Evolutionary conservation across 441 rosid genomes (phyloP).

Genomic region (Erodium texanum): DNA sequence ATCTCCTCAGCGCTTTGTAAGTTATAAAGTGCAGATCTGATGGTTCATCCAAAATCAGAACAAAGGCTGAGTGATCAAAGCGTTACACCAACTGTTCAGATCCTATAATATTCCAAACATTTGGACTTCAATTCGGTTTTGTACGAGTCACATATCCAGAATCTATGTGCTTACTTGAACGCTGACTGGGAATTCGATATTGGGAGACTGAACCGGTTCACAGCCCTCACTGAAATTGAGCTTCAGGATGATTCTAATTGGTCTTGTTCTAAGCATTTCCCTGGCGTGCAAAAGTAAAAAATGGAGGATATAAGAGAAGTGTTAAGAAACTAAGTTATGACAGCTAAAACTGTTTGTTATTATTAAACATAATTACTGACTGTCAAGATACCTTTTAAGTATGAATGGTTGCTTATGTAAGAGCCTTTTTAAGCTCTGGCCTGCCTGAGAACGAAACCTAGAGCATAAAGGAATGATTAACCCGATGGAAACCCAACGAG

Average conservation of each 20-base stretch:
- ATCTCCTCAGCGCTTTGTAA: background rate
- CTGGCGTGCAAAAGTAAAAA: background rate
- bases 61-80: background rate
- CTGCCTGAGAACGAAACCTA: slow-evolving; percentile 16
- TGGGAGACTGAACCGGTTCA: slow-evolving; percentile 1
- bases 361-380: too few relatives aligned
- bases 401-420: slow-evolving; percentile 14
- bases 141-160: background rate
- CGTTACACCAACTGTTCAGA: too few relatives aligned
- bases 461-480: background rate
- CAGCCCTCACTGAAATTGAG: slow-evolving; percentile 17
- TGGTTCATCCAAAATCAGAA: background rate
- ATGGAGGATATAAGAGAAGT: background rate
- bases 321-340: background rate
- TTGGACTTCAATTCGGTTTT: background rate
- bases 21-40: too few relatives aligned
- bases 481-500: too few relatives aligned
- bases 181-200: slow-evolving; percentile 9
- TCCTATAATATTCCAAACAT: background rate
- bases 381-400: slow-evolving; percentile 20
- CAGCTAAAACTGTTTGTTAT: too few relatives aligned
- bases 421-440: slow-evolving; percentile 13
- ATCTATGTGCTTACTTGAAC: slow-evolving; percentile 10
- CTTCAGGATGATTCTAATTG: slow-evolving; percentile 13
- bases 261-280: slow-evolving; percentile 15